phyloP scores from a whole-genome alignment of 2,329 filamentous ascomycete species.

The Fusarium udum region DNA sequence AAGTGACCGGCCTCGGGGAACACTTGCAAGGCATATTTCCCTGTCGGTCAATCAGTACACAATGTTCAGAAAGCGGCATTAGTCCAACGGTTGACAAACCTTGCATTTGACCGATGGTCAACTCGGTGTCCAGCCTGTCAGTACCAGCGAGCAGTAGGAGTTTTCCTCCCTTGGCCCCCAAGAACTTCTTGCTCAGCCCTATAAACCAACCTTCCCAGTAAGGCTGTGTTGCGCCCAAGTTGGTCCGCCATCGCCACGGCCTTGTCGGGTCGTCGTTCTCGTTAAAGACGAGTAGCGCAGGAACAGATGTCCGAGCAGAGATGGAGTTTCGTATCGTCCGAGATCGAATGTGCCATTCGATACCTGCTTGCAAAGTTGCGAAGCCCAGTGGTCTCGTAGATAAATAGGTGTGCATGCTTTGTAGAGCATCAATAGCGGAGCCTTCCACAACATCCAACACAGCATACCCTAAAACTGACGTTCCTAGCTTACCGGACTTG shows the following conservation, averaged over 20 bases:
- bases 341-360: constrained; percentile 93
- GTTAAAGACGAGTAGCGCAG: constrained; percentile 72
- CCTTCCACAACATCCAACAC: constrained; percentile 97
- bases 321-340: constrained; percentile 84
- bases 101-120: constrained; percentile 98
- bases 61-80: neutral
- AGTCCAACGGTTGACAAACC: constrained; percentile 59
- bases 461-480: constrained; percentile 80
- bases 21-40: constrained; percentile 95
- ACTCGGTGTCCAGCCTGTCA: constrained; percentile 87
- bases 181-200: constrained; percentile 87
- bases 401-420: constrained; percentile 93
- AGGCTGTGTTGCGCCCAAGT: constrained; percentile 82
- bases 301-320: constrained; percentile 89
- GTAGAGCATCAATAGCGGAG: constrained; percentile 91
- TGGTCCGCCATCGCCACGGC: constrained; percentile 85
- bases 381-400: constrained; percentile 83
- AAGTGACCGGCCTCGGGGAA: constrained; percentile 97
- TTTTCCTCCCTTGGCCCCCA: constrained; percentile 83
- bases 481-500: constrained; percentile 70
- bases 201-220: constrained; percentile 97
- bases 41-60: constrained; percentile 50
- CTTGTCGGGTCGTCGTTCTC: constrained; percentile 50
- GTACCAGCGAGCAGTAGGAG: constrained; percentile 86
- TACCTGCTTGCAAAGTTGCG: constrained; percentile 77